Evolutionary conservation across 2,329 filamentous ascomycete genomes (phyloP), one percentile per base, ranked within the genome.

Genomic region (Monilinia aucupariae): DNA sequence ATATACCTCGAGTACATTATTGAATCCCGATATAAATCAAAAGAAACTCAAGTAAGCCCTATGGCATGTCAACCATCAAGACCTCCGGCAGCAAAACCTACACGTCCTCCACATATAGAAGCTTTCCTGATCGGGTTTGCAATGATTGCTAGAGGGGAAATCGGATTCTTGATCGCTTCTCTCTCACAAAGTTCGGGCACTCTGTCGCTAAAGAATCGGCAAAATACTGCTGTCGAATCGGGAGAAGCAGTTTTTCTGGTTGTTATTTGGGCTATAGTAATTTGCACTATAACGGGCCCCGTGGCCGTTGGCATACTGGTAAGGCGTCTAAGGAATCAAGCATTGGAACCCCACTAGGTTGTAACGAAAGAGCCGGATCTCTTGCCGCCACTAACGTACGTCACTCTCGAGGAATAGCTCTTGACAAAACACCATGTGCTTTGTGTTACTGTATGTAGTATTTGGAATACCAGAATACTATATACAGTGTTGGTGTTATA

Each of bases 111-210:
- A 50, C 71, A 68, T 56, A 32, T 53, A 17, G 54, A 59, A 54
- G 63, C 59, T 15, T 47, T 67, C 56, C 66, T 64, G 39, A 41
- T 70, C 17, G 66, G 67, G n/a, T 64, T 67, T 22, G 84, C 84
- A 3, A 93, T 93, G 89, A 82, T 88, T 0, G 85, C 89, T 0
- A 80, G 89, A n/a, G 89, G 90, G 0, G 90, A 94, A 72, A 90
- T 93, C 41, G 89, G 89, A 0, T 91, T 91, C 65, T 74, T 93
- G 50, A 90, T 94, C 65, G 85, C 86, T 0, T 84, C 86, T 0
- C 74, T 92, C 0, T 87, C 87, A 0, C 81, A 90, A 69, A 80
- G 76, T 52, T 76, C 78, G 1, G 77, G 77, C 0, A 74, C 65
- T 6, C 63, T 72, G n/a, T 59, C 59, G 8, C 51, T 68, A n/a